Base-by-base conservation (phyloP, 2,329 filamentous ascomycete species). In the Byssoonygena ceratinophila region DNA sequence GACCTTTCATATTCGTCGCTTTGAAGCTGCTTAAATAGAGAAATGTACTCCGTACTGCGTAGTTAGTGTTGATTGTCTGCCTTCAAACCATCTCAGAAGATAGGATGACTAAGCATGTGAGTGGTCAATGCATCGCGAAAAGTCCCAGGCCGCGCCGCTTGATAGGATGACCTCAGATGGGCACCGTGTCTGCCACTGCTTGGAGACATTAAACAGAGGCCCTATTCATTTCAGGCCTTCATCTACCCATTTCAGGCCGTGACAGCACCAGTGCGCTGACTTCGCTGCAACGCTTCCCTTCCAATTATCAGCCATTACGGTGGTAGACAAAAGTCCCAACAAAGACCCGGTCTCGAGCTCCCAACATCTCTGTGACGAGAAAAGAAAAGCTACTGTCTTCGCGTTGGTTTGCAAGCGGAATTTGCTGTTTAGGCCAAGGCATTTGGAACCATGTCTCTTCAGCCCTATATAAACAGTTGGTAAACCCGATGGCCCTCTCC, bases 401-500 rank as follows among this genome's bases (percentile, higher is more conserved):
- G 4, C 7, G 39, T 22, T 22, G 36, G 16, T 20, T 40, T n/a
- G n/a, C n/a, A n/a, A n/a, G n/a, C n/a, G n/a, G n/a, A n/a, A n/a
- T n/a, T n/a, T n/a, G 8, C 20, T 22, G 12, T 5, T n/a, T 4
- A 9, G 9, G 16, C 11, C 7, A 23, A 32, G 11, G 4, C 18
- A 41, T 41, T 22, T 27, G 6, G 18, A 51, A 45, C 53, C 56
- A 78, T 78, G 76, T 78, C 76, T 62, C 71, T 79, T 45, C 71
- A 76, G 59, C 57, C 65, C 55, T 78, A 76, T 65, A 71, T 79
- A 57, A 76, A 77, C 60, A 76, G 76, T 78, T 47, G 22, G 53
- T 51, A 12, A 29, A 23, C 40, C 25, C 41, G 9, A 4, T 34
- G 31, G 3, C 37, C 32, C 34, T 46, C 12, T 39, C 18, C 29